Base-by-base conservation (phyloP, 306 rosid species). In the Citrullus mucosospermus region DNA sequence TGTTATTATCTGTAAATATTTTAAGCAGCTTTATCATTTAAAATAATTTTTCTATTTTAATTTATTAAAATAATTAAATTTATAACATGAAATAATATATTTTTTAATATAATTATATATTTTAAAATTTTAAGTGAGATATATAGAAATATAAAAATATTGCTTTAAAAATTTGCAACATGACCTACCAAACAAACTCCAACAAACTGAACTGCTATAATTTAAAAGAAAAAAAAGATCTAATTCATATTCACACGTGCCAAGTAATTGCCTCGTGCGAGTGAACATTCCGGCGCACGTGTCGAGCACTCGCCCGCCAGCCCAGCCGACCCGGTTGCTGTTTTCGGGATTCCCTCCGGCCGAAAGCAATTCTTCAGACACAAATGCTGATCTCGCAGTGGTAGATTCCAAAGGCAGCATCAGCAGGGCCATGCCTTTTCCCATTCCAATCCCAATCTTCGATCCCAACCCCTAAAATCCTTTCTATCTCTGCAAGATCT, bases 281-380 rank as follows among this genome's bases (percentile, higher is more conserved):
- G 41, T 12, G 44, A 30, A 66, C 16, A 48, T 55, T 48, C 75
- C 59, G 59, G 71, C 60, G 59, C 80, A 78, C 80, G 80, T 78
- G 70, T 16, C 8, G 39, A 17, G 56, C 25, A 77, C 5, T 22
- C 41, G 46, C 58, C 73, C 60, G 56, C 44, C 80, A 63, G 71
- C 9, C 43, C 36, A 63, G 46, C 25, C 44, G 15, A 54, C 50
- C 62, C 62, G 25, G 12, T 22, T 48, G 41, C 48, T 43, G 80
- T 48, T 59, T 20, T 55, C 25, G 80, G 57, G 74, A 61, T 78
- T 60, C 80, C 80, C 58, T 60, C 80, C 80, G 68, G 55, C 80
- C 20, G 60, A 78, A 56, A 78, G 44, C 43, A 61, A 61, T 43
- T 44, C 69, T 63, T 46, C 73, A 41, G 58, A 16, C 25, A 60